Evolutionary conservation across 1,139 yeast species (phyloP).

Genomic region (Petasospora rhodanensis): DNA sequence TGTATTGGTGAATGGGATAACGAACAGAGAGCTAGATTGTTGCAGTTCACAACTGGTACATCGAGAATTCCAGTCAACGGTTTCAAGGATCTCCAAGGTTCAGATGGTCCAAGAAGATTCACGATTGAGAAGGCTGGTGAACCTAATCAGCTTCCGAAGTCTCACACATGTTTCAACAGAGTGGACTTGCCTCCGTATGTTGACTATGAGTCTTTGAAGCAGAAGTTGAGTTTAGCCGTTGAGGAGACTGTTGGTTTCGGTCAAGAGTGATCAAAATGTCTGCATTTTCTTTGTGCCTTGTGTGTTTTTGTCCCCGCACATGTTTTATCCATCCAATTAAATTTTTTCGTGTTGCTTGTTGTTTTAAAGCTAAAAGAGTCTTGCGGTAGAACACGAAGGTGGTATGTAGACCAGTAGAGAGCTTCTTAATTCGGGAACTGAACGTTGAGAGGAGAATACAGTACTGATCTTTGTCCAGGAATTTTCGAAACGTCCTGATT

Average conservation of each 20-base stretch:
- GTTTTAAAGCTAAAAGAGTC: too few relatives aligned
- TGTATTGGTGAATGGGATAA: slow-evolving; percentile 92
- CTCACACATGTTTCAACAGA: slow-evolving; percentile 94
- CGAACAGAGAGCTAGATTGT: slow-evolving; percentile 90
- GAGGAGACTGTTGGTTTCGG: slow-evolving; percentile 96
- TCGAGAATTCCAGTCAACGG: slow-evolving; percentile 99
- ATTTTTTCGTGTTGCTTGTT: too few relatives aligned
- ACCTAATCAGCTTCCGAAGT: slow-evolving; percentile 85
- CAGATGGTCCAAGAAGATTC: slow-evolving; percentile 98
- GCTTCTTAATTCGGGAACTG: too few relatives aligned
- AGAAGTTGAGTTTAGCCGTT: slow-evolving; percentile 80
- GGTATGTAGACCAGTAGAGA: too few relatives aligned
- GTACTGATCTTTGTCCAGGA: too few relatives aligned
- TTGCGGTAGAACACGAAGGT: too few relatives aligned
- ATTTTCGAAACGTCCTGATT: too few relatives aligned
- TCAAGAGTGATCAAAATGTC: slow-evolving; percentile 62
- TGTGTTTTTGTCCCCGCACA: too few relatives aligned
- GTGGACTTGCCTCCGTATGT: slow-evolving; percentile 85
- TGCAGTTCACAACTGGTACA: slow-evolving; percentile 98
- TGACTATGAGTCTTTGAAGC: slow-evolving; percentile 70
- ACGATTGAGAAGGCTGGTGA: slow-evolving; percentile 98
- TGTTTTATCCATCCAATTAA: too few relatives aligned
- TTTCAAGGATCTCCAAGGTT: slow-evolving; percentile 95
- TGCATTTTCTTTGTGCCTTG: too few relatives aligned
- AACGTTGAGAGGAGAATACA: too few relatives aligned